Base-by-base conservation (phyloP, 805 yeast genomes). In the Hanseniaspora meyeri region DNA sequence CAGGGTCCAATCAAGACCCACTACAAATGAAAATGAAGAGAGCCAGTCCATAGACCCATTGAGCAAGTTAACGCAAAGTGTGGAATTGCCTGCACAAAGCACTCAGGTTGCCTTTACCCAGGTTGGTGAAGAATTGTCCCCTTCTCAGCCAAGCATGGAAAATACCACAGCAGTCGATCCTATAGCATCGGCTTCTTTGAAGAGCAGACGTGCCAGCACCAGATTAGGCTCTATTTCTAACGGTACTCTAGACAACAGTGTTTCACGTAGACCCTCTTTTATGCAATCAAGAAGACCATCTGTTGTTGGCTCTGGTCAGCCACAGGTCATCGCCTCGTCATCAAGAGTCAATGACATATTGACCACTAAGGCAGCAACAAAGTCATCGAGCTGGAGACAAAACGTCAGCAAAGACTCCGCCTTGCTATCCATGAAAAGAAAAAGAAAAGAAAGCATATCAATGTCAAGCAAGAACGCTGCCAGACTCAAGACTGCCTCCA, bases 341-440 rank as follows among this genome's bases (percentile, higher is more conserved):
- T 24, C 42, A 6, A 52, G 57, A 46, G 34, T 52, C 11, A 52
- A 39, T 14, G 57, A 52, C 32, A 52, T 52, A 4, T 43, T 52
- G 12, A 49, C 49, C 8, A 52, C 57, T 19, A 60, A 56, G 16
- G 52, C 52, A 42, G 49, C 45, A 29, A 45, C 61, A 20, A 63
- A 63, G 47, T 64, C 64, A 49, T 59, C 55, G 11, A 60, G 62
- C 51, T 57, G 61, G 24, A 54, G 60, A 46, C 60, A 60, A 40
- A 60, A 62, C 43, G 58, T 66, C 4, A 66, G 63, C 20, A 62
- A 61, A 19, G 70, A 68, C 58, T 56, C 63, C 9, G 59, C 67
- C 1, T 60, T 68, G 19, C 62, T 64, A 48, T 62, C 68, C 1
- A 58, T 68, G 24, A 68, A 68, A 48, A 65, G 64, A 57, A 62